Evolutionary conservation across 2,329 filamentous ascomycete species (phyloP).

Genomic region (Alternaria angustiovoidea): DNA sequence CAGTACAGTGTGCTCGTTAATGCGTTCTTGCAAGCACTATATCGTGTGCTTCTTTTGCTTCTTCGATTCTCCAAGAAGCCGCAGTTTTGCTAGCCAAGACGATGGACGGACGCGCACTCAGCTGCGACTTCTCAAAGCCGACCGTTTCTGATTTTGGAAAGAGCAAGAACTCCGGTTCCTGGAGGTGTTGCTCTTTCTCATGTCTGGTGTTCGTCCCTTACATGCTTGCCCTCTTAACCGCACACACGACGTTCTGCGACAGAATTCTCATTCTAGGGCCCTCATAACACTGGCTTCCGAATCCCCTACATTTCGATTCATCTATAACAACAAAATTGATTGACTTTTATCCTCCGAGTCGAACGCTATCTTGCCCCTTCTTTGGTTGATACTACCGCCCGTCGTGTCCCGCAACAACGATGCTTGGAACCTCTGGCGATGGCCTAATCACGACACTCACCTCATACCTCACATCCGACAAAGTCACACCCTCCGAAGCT

Average conservation of each 20-base stretch:
- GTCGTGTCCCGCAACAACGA: background rate
- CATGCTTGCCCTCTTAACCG: background rate
- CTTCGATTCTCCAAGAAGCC: background rate
- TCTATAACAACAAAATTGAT: background rate
- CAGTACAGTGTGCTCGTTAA: background rate
- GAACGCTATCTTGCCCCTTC: background rate
- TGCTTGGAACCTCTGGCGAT: conserved; percentile 10
- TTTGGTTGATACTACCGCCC: background rate
- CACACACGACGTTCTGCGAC: background rate
- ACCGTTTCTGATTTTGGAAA: background rate
- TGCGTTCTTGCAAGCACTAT: background rate
- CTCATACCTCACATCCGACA: conserved; percentile 8
- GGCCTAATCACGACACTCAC: conserved; percentile 12
- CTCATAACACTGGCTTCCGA: background rate
- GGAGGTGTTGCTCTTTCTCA: background rate
- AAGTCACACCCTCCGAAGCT: background rate
- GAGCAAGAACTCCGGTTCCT: background rate
- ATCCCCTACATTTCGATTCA: background rate
- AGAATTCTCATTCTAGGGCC: background rate
- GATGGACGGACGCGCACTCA: background rate
- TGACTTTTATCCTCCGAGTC: background rate
- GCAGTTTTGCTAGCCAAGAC: background rate
- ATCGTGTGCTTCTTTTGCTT: background rate
- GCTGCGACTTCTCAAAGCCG: background rate
- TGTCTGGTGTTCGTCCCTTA: background rate